A percentile compares a stretch with the other conserved stretches of the same genome.
phyloP scores from a whole-genome alignment of 2,329 filamentous ascomycete species.

The Onygenales sp. region DNA sequence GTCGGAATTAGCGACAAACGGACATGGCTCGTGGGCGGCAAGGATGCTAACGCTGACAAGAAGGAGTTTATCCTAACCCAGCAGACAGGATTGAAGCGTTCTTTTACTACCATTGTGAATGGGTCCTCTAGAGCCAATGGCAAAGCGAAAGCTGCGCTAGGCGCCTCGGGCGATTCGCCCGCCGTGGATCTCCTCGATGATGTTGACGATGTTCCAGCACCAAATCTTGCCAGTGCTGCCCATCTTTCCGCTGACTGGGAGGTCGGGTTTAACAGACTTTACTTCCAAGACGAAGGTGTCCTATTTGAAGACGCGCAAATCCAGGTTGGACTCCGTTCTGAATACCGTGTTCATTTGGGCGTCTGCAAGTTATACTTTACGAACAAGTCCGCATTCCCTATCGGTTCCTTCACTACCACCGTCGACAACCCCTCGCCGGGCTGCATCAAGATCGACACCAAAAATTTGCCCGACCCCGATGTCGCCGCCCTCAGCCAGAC shows the following conservation, averaged over 20 bases:
- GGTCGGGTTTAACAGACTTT: constrained; percentile 71
- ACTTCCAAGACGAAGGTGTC: constrained; percentile 73
- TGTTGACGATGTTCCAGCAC: constrained; percentile 49
- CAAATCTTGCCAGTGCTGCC: constrained; percentile 83
- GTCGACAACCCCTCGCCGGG: constrained; percentile 59
- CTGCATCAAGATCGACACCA: constrained; percentile 77
- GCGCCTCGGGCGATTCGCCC: constrained; percentile 58
- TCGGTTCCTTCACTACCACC: constrained; percentile 90
- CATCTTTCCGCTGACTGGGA: constrained; percentile 95
- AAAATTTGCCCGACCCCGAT: constrained; percentile 75
- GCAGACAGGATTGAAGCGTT: constrained; percentile 72
- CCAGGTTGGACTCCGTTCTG: constrained; percentile 82
- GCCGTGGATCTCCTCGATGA: constrained; percentile 63
- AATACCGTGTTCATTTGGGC: constrained; percentile 91
- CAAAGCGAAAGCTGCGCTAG: constrained; percentile 23
- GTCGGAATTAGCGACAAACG: constrained; percentile 87
- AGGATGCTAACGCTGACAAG: constrained; percentile 78
- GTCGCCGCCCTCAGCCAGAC: constrained; percentile 68
- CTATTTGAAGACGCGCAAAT: constrained; percentile 93
- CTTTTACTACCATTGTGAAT: constrained; percentile 56
- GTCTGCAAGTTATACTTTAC: constrained; percentile 93
- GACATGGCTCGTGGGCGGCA: constrained; percentile 96
- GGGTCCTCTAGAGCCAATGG: constrained; percentile 26
- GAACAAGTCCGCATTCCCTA: constrained; percentile 78
- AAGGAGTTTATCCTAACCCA: constrained; percentile 73